A percentile compares a stretch with the other conserved stretches of the same genome.
phyloP scores from a whole-genome alignment of 2,329 filamentous ascomycete genomes.

The Trichoderma arundinaceum region DNA sequence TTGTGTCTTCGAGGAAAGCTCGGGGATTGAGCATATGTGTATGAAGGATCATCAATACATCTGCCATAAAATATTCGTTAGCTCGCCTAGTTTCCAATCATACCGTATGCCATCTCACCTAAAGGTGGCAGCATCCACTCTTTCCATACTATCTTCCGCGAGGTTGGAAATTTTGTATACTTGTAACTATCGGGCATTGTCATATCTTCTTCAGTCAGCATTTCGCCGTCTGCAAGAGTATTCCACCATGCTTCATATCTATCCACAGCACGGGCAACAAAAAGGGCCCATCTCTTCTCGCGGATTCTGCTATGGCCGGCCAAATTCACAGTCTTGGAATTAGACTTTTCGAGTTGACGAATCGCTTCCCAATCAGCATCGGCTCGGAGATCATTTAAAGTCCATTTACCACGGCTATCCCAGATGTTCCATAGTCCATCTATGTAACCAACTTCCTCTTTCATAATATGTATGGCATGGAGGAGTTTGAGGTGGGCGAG shows the following conservation, averaged over 20 bases:
- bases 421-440: constrained; percentile 71
- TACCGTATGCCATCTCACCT: constrained; percentile 47
- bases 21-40: constrained; percentile 78
- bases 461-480: constrained; percentile 68
- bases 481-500: constrained; percentile 77
- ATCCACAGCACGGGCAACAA: constrained; percentile 69
- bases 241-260: constrained; percentile 72
- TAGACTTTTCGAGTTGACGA: constrained; percentile 35
- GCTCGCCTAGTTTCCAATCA: background rate
- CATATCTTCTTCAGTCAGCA: constrained; percentile 49
- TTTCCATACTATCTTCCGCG: constrained; percentile 42
- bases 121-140: constrained; percentile 60
- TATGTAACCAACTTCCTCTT: constrained; percentile 67
- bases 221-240: constrained; percentile 39
- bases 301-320: constrained; percentile 57
- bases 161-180: constrained; percentile 45
- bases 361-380: constrained; percentile 28
- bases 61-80: constrained; percentile 42
- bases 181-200: constrained; percentile 30
- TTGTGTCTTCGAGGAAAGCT: constrained; percentile 74
- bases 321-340: constrained; percentile 41
- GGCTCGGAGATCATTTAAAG: constrained; percentile 3
- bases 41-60: constrained; percentile 82
- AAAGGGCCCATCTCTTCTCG: constrained; percentile 77
- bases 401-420: constrained; percentile 50